Percentiles rank a stretch among this genome's conserved stretches.
These are phyloP conservation scores for Poronia punctata DNA, from an alignment of 495 filamentous ascomycete genomes.

Conservation along the genomic window DNA sequence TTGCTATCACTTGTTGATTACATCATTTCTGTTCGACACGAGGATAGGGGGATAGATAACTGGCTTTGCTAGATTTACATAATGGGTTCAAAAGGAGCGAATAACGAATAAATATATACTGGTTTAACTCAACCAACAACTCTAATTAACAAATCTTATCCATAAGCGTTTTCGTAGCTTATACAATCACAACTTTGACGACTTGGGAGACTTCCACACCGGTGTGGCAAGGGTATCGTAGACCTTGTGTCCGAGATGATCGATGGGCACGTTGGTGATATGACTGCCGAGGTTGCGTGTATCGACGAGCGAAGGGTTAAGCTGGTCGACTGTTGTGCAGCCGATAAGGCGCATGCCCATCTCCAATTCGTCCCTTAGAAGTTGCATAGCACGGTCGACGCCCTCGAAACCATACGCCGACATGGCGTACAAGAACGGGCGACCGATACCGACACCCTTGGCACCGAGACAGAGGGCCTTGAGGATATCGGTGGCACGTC, in stretches of 20 bases:
- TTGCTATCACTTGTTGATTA: too few species aligned
- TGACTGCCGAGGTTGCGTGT: constrained; percentile 66
- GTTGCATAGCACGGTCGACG: constrained; percentile 86
- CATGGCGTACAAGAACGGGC: constrained; percentile 96
- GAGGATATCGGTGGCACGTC: constrained; percentile 88
- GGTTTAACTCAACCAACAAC: too few species aligned
- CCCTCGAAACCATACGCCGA: constrained; percentile 81
- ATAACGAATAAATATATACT: too few species aligned
- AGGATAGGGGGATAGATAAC: too few species aligned
- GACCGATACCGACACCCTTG: constrained; percentile 86
- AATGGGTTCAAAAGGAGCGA: too few species aligned
- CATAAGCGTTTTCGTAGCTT: too few species aligned
- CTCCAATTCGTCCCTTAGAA: constrained; percentile 97
- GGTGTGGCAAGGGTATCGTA: constrained; percentile 41
- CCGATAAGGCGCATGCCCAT: constrained; percentile 98
- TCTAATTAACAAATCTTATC: too few species aligned
- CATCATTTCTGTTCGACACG: too few species aligned
- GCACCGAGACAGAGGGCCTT: constrained; percentile 94
- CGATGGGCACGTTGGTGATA: constrained; percentile 52
- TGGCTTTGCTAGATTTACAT: too few species aligned
- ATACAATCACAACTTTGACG: constrained; percentile 30
- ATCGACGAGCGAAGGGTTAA: constrained; percentile 76
- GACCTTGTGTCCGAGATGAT: constrained; percentile 49
- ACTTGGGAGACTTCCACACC: constrained; percentile 30
- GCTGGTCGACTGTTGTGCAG: constrained; percentile 60